These are phyloP conservation scores for Pleurotus pulmonarius DNA, from an alignment of 768 basidiomycete species.

Conservation along the genomic window DNA sequence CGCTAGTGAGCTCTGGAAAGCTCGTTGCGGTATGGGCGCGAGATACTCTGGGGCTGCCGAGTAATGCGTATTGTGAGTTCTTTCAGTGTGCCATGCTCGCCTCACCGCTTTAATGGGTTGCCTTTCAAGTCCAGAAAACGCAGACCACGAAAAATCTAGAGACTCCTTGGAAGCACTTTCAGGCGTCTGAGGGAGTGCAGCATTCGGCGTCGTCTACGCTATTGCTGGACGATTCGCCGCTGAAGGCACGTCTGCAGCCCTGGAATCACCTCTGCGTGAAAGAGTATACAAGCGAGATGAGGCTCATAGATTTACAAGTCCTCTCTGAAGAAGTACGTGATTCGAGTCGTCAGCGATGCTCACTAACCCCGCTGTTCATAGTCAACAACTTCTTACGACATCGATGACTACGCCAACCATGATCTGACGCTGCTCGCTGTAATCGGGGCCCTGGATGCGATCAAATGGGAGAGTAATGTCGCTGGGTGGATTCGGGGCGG, in stretches of 20 bases:
- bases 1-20: slow-evolving; percentile 8
- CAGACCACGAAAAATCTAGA: slow-evolving; percentile 73
- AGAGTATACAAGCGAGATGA: slow-evolving; percentile 54
- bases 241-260: slow-evolving; percentile 63
- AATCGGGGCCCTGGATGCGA: slow-evolving; percentile 58
- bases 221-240: slow-evolving; percentile 53
- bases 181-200: not conserved
- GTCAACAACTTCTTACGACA: not conserved
- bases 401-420: slow-evolving; percentile 14
- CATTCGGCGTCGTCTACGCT: slow-evolving; percentile 45
- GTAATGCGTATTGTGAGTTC: slow-evolving; percentile 62
- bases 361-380: too few relatives aligned
- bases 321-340: not conserved
- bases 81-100: not conserved
- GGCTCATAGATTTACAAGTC: slow-evolving; percentile 27
- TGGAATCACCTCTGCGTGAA: slow-evolving; percentile 78
- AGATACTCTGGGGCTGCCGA: slow-evolving; percentile 67
- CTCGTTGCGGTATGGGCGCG: slow-evolving; percentile 76
- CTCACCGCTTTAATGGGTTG: not conserved
- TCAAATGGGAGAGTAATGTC: slow-evolving; percentile 59
- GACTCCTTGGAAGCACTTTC: slow-evolving; percentile 50
- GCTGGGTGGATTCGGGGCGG: slow-evolving; percentile 64
- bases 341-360: too few relatives aligned
- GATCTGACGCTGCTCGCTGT: slow-evolving; percentile 64
- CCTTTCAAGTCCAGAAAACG: slow-evolving; percentile 33